A percentile compares a stretch with the other conserved stretches of the same genome.
Evolutionary conservation across 2,329 filamentous ascomycete genomes (phyloP).

Genomic region (Hysterium pulicare): DNA sequence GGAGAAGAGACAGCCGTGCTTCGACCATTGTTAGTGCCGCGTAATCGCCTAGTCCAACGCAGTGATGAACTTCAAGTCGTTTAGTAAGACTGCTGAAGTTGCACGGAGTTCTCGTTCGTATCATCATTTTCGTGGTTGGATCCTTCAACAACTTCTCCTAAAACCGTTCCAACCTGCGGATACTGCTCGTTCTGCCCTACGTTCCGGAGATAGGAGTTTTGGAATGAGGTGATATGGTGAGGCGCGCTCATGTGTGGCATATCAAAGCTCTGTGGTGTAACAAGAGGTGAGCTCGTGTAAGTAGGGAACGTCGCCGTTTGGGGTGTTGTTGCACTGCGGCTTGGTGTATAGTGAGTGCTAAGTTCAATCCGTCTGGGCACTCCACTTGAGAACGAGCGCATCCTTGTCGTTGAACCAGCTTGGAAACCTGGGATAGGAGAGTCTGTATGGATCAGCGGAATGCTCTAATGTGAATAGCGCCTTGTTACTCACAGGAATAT

Average conservation of each 20-base stretch:
- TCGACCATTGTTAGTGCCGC: too few relatives aligned
- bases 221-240: slow-evolving; percentile 37
- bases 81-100: slow-evolving; percentile 20
- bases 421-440: slow-evolving; percentile 40
- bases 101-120: slow-evolving; percentile 19
- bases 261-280: slow-evolving; percentile 32
- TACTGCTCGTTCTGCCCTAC: slow-evolving; percentile 34
- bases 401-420: slow-evolving; percentile 32
- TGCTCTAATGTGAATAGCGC: slow-evolving; percentile 40
- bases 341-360: slow-evolving; percentile 38
- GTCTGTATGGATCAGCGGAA: slow-evolving; percentile 33
- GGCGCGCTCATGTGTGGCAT: slow-evolving; percentile 40
- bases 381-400: slow-evolving; percentile 39
- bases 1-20: slow-evolving; percentile 6
- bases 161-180: slow-evolving; percentile 30
- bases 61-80: too few relatives aligned
- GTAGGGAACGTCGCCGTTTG: slow-evolving; percentile 40
- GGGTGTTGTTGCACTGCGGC: slow-evolving; percentile 32
- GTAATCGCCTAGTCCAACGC: too few relatives aligned
- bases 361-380: slow-evolving; percentile 40
- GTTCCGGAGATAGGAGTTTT: slow-evolving; percentile 36
- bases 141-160: slow-evolving; percentile 36
- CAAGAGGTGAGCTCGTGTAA: slow-evolving; percentile 39
- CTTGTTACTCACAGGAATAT: slow-evolving; percentile 34
- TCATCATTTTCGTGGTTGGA: slow-evolving; percentile 32